Evolutionary conservation across 163 green algal genomes (phyloP), one percentile per base, ranked within the genome.

Genomic region (Chlamydomonas reinhardtii): DNA sequence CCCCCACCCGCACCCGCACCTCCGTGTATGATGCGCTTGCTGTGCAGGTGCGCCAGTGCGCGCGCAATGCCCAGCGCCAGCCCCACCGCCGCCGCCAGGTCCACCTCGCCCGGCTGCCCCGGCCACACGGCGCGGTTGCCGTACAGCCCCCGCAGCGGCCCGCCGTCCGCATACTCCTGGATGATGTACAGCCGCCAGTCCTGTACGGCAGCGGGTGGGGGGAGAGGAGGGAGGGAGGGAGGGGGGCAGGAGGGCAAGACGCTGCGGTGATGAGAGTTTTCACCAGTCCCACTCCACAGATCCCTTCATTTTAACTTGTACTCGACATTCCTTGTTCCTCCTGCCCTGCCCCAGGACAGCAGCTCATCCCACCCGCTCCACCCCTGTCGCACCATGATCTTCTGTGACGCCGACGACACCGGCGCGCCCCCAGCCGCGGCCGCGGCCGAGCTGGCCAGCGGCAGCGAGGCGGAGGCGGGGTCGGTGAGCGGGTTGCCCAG

Each of bases 11-110:
- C 5, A 20, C 6, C 0, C 64, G 12, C 29, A 77, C 94, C 59
- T 29, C 90, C 89, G 68, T 95, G 91, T 22, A 95, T 77, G n/a
- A 94, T 93, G 31, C 91, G 84, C 29, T 90, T 82, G 70, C 73
- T 80, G 79, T 95, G 93, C 48, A 96, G 87, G 86, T 94, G 92
- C 25, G 88, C 74, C 69, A 95, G 84, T 35, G 89, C 92, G 2
- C 73, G 35, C 11, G 90, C 90, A 19, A 95, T 90, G 71, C 94
- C 91, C 32, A 91, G 81, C 15, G 68, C 65, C 27, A 87, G 35
- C 20, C 24, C 65, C 65, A 88, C 32, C 17, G 84, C 48, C 31
- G 31, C 12, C 25, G 65, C 62, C 62, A 70, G 25, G 62, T 70
- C 29, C 25, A 70, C 27, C 29, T 34, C 24, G 25, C 29, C 62